A percentile compares a stretch with the other conserved stretches of the same genome.
Evolutionary conservation across 2,329 filamentous ascomycete genomes (phyloP).

Genomic region (Arthroderma sp.): DNA sequence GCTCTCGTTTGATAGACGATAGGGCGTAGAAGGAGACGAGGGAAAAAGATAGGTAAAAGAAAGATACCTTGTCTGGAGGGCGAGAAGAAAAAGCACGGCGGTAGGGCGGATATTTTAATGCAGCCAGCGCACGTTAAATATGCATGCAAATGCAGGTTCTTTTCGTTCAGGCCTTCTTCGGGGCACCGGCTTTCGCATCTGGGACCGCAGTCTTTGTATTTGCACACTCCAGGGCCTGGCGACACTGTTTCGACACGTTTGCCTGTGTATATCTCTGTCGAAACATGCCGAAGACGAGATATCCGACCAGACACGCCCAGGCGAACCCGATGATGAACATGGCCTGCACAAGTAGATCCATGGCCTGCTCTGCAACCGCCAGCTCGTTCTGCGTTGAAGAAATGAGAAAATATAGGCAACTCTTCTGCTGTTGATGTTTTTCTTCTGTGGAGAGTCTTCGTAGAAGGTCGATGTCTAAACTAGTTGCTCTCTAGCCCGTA

Average conservation of each 20-base stretch:
- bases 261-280: slow-evolving; percentile 13
- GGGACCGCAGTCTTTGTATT: neutral
- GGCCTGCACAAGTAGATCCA: slow-evolving; percentile 13
- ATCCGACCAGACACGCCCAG: slow-evolving; percentile 15
- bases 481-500: neutral
- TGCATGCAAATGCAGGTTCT: neutral
- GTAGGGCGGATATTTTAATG: neutral
- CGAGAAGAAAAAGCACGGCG: no score
- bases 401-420: neutral
- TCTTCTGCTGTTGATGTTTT: no score
- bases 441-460: no score
- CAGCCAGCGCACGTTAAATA: neutral
- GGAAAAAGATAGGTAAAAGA: no score
- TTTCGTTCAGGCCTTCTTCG: slow-evolving; percentile 11
- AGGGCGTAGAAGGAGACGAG: no score
- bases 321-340: slow-evolving; percentile 14
- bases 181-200: slow-evolving; percentile 11
- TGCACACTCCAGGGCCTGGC: slow-evolving; percentile 1
- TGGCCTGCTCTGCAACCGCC: slow-evolving; percentile 1
- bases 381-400: neutral
- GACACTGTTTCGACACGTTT: slow-evolving; percentile 2
- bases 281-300: slow-evolving; percentile 15
- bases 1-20: no score
- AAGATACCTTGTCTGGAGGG: neutral
- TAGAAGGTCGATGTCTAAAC: no score